These are phyloP conservation scores for Crassisporium funariophilum DNA, from an alignment of 768 basidiomycete genomes.

Conservation along the genomic window DNA sequence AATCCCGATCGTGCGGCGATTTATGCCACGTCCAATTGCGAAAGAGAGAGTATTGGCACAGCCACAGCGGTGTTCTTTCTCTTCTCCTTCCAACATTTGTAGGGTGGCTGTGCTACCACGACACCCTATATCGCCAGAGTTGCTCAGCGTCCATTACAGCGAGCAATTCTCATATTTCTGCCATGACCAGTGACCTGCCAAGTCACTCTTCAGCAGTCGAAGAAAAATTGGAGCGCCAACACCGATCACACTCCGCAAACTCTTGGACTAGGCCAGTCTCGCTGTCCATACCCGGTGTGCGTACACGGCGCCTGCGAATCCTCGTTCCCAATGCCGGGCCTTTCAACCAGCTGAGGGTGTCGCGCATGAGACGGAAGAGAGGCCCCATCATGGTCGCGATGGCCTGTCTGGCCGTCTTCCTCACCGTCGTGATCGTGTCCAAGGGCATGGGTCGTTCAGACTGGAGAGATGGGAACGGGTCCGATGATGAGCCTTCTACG, in stretches of 20 bases:
- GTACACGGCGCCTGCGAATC: constrained; percentile 58
- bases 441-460: constrained; percentile 42
- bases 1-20: too few relatives aligned
- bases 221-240: constrained; percentile 40
- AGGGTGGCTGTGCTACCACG: not conserved
- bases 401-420: constrained; percentile 51
- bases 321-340: constrained; percentile 55
- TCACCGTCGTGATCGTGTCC: constrained; percentile 49
- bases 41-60: too few relatives aligned
- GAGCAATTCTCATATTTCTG: constrained; percentile 1
- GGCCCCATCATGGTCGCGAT: constrained; percentile 56
- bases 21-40: too few relatives aligned
- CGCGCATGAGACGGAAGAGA: constrained; percentile 53
- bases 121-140: not conserved
- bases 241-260: constrained; percentile 29
- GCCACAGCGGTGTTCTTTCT: not conserved
- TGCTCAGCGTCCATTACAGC: constrained; percentile 2
- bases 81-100: not conserved
- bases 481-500: constrained; percentile 55
- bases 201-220: constrained; percentile 44
- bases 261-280: constrained; percentile 58
- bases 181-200: constrained; percentile 37
- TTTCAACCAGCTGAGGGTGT: constrained; percentile 44
- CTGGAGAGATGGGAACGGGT: constrained; percentile 39
- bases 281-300: constrained; percentile 59